Evolutionary conservation across 768 basidiomycete species (phyloP), one percentile per base, ranked within the genome.

Genomic region (Rhodosporidiobolus sp.): DNA sequence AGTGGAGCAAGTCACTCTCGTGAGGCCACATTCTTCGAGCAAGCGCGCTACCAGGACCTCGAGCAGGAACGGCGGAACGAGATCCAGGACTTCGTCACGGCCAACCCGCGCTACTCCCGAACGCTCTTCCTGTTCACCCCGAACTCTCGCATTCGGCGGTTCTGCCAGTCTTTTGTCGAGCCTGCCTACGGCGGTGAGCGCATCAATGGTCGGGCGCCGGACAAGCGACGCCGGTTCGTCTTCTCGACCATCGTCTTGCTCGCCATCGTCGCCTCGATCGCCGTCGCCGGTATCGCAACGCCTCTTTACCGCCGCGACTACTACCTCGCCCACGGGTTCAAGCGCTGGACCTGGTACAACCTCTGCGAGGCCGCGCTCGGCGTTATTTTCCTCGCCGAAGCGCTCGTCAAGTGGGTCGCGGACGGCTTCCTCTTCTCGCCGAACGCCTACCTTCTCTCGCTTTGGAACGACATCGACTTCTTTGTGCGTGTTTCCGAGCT

Each of bases 391-490:
- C 22, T 77, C n/a, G 74, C 88, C 67, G 95, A 98, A 79, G 93
- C 94, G 77, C 64, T 89, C 73, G 87, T 96, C 87, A 97, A 97
- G 82, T 82, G 94, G 79, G 83, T 92, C 58, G 95, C 95, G 1
- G 95, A 98, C 78, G 95, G 95, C 0, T 90, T 95, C 80, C 78
- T 90, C 22, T 93, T 94, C 82, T 88, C 90, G 0, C 93, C 93
- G 0, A 94, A 94, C 77, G 92, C 93, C 0, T 97, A 98, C 79
- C 80, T 96, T 38, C 88, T 88, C 35, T 91, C 90, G 72, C 88
- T 94, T 14, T 97, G 94, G 93, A 97, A 97, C 80, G 81, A 89
- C 77, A 82, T 97, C 68, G 95, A 97, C 81, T 88, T 94, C 76
- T 80, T 91, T 79, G 53, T 64, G 8, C 26, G n/a, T n/a, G 48